Evolutionary conservation across 2,329 filamentous ascomycete species (phyloP).

Genomic region (Emergomyces pasteurianus): DNA sequence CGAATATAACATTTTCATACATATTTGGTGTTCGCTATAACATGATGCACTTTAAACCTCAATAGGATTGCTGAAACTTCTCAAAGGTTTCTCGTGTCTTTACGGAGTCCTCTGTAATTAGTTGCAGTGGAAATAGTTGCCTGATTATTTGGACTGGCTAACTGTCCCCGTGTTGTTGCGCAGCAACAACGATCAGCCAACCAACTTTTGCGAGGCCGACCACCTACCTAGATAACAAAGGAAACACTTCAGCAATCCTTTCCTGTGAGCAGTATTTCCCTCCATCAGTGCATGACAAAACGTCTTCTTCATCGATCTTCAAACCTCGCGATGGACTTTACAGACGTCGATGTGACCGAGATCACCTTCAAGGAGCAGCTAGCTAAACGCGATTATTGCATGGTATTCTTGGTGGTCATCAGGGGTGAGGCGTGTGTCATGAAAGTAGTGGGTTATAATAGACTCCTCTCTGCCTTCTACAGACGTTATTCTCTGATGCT

Average conservation of each 20-base stretch:
- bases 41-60: not conserved
- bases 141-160: no score
- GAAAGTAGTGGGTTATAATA: conserved; percentile 6
- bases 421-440: conserved; percentile 6
- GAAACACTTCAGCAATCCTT: no score
- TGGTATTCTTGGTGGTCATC: conserved; percentile 7
- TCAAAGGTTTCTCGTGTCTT: no score
- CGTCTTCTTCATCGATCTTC: not conserved
- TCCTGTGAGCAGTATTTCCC: no score
- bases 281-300: not conserved
- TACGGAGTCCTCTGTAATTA: no score
- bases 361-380: conserved; percentile 5
- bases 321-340: conserved; percentile 4
- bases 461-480: not conserved
- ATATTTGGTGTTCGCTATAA: no score
- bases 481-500: not conserved
- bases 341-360: conserved; percentile 1
- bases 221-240: no score
- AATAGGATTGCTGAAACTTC: not conserved
- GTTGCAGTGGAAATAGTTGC: no score
- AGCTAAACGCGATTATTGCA: conserved; percentile 5
- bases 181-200: no score
- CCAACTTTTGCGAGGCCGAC: no score
- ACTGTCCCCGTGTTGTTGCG: no score
- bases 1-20: no score